Conservation (phyloP, 352 stramenopile genomes). For the Elongisporangium anandrum region DNA sequence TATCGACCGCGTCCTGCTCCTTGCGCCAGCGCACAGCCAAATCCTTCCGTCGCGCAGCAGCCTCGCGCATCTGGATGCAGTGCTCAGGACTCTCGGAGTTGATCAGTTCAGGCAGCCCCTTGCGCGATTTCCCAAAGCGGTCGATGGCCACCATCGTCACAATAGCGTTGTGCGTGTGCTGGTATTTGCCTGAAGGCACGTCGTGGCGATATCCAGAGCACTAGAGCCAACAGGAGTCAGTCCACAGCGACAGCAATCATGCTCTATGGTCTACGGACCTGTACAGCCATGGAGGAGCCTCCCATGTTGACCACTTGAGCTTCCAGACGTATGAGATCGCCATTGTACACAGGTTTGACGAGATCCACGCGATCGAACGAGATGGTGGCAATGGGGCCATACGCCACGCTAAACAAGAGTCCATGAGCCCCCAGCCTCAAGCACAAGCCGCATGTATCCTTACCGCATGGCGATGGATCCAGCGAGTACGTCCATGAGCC, state of each 20-base stretch:
- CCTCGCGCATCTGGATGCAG: constrained; percentile 39
- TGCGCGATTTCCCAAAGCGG: constrained; percentile 32
- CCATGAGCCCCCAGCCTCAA: not conserved
- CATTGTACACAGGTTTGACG: constrained; percentile 48
- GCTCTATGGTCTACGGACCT: constrained; percentile 14
- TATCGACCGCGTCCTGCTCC: constrained; percentile 42
- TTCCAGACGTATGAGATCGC: constrained; percentile 50
- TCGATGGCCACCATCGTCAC: constrained; percentile 68
- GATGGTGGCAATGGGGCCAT: constrained; percentile 38
- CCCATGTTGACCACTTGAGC: constrained; percentile 41
- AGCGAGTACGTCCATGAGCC: constrained; percentile 52
- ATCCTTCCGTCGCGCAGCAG: constrained; percentile 30
- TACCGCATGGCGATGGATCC: constrained; percentile 33
- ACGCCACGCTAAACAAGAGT: constrained; percentile 14
- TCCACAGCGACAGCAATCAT: not conserved
- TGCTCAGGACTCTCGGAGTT: constrained; percentile 31
- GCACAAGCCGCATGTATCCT: not conserved
- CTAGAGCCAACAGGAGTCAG: not conserved
- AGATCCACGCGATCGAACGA: constrained; percentile 56
- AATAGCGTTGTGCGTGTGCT: constrained; percentile 55
- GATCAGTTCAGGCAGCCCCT: constrained; percentile 36
- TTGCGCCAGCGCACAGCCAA: constrained; percentile 32
- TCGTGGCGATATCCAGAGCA: constrained; percentile 40
- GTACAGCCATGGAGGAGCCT: constrained; percentile 49
- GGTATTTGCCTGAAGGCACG: constrained; percentile 22